These are phyloP conservation scores for Panicum miliaceum DNA, from an alignment of 176 grass and related monocot species.

Conservation along the genomic window DNA sequence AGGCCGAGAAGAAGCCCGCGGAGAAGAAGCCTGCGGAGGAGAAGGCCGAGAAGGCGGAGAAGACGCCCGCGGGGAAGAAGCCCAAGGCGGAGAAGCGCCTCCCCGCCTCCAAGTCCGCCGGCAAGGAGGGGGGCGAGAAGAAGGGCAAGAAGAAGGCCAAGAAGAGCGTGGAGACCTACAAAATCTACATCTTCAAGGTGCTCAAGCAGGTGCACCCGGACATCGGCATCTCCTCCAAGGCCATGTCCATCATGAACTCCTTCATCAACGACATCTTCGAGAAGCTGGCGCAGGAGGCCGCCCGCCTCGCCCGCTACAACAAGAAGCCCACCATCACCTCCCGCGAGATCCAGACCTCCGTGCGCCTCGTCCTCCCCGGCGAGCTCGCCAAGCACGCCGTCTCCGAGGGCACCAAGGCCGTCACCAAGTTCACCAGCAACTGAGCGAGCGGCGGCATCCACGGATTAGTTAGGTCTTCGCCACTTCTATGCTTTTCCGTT, in stretches of 20 bases:
- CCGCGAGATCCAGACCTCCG: slow-evolving; percentile 50
- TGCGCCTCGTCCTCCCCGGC: slow-evolving; percentile 41
- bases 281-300: slow-evolving; percentile 38
- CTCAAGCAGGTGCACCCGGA: slow-evolving; percentile 46
- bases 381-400: slow-evolving; percentile 53
- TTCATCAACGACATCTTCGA: slow-evolving; percentile 76
- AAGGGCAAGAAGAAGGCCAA: slow-evolving; percentile 48
- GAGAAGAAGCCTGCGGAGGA: slow-evolving; percentile 47
- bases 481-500: not conserved
- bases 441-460: not conserved
- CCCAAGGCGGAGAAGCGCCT: slow-evolving; percentile 69
- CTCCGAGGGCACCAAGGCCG: slow-evolving; percentile 46
- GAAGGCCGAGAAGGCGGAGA: slow-evolving; percentile 51
- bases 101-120: slow-evolving; percentile 38
- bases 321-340: slow-evolving; percentile 63
- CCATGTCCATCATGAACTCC: slow-evolving; percentile 69
- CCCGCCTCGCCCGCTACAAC: slow-evolving; percentile 46
- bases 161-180: slow-evolving; percentile 38
- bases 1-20: slow-evolving; percentile 60
- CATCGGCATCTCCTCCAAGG: slow-evolving; percentile 50
- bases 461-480: not conserved
- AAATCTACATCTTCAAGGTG: slow-evolving; percentile 48
- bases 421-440: slow-evolving; percentile 50
- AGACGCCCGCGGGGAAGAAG: slow-evolving; percentile 55
- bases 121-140: slow-evolving; percentile 54